Evolutionary conservation across 2,329 filamentous ascomycete genomes (phyloP).

Genomic region (Pseudopithomyces chartarum): DNA sequence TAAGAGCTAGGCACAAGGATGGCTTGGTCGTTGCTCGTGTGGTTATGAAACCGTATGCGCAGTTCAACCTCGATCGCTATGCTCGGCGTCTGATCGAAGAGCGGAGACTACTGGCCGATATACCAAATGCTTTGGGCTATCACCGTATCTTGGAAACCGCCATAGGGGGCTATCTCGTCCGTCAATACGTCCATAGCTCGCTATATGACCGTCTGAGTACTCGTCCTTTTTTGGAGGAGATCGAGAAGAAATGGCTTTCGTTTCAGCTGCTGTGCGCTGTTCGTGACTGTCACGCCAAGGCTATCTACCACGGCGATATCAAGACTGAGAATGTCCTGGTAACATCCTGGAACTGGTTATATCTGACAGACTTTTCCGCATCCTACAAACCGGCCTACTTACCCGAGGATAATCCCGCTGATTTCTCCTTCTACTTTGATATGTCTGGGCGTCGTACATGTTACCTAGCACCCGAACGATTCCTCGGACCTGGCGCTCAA

Average conservation of each 20-base stretch:
- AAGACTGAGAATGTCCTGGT: conserved; percentile 97
- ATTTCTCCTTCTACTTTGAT: conserved; percentile 98
- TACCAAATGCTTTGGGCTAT: conserved; percentile 90
- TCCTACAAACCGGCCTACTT: conserved; percentile 93
- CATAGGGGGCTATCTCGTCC: conserved; percentile 88
- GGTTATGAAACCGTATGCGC: conserved; percentile 87
- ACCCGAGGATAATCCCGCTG: conserved; percentile 93
- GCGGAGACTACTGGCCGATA: conserved; percentile 74
- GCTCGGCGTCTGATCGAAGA: conserved; percentile 76
- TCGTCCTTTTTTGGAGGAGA: conserved; percentile 91
- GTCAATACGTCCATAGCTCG: conserved; percentile 95
- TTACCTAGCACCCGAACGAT: conserved; percentile 93
- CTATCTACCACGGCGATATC: conserved; percentile 96
- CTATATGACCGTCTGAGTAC: conserved; percentile 96
- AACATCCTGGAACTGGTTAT: conserved; percentile 99
- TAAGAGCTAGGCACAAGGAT: conserved; percentile 86
- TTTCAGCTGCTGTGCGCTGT: conserved; percentile 93
- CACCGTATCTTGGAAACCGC: conserved; percentile 90
- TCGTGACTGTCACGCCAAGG: conserved; percentile 85
- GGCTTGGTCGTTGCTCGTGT: conserved; percentile 94
- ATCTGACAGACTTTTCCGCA: conserved; percentile 95
- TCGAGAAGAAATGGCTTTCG: conserved; percentile 98
- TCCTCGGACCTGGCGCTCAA: conserved; percentile 72
- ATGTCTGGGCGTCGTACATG: conserved; percentile 89
- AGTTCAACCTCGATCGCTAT: conserved; percentile 80